Base-by-base conservation (phyloP, 257 asterid species). In the Lycium ferocissimum region DNA sequence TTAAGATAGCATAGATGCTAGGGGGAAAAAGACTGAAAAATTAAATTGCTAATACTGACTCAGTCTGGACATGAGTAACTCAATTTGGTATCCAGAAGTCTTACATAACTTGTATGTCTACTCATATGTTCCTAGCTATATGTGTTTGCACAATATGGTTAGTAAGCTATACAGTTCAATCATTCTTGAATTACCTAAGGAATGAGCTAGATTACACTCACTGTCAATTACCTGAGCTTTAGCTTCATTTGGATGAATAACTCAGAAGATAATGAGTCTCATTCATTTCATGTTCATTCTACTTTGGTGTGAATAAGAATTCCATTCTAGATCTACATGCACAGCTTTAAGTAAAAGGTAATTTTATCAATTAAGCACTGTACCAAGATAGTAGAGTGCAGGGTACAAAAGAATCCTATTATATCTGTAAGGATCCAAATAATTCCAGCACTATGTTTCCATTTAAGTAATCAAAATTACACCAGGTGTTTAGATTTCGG, bases 401-500 rank as follows among this genome's bases (percentile, higher is more conserved):
- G n/a, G 72, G 33, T 26, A 65, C 72, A 65, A 11, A 65, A 4
- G 72, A 65, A 33, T 65, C 72, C 45, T 65, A 13, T 33, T 65
- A 35, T 65, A 65, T 65, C 45, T 65, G 45, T 65, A 65, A 33
- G 72, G 72, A 65, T 65, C 72, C 72, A 26, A 65, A 65, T 11
- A 11, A 40, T 65, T 65, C 72, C 72, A 65, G 72, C 45, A 33
- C 6, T 65, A 65, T 5, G 2, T 65, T 35, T 2, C 45, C 43
- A 33, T 26, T 65, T 26, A 12, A 65, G 33, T 65, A 33, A 65
- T 65, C 40, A 26, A 17, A 33, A 63, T 10, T 65, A 26, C 71
- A 65, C 43, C 70, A 26, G 43, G 6, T 65, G 15, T 26, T 35
- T 65, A 65, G 72, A 26, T 65, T 33, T 35, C 33, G 17, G 72